Evolutionary conservation across 1,284 basidiomycete genomes (phyloP).

Genomic region (Tylopilus sp.): DNA sequence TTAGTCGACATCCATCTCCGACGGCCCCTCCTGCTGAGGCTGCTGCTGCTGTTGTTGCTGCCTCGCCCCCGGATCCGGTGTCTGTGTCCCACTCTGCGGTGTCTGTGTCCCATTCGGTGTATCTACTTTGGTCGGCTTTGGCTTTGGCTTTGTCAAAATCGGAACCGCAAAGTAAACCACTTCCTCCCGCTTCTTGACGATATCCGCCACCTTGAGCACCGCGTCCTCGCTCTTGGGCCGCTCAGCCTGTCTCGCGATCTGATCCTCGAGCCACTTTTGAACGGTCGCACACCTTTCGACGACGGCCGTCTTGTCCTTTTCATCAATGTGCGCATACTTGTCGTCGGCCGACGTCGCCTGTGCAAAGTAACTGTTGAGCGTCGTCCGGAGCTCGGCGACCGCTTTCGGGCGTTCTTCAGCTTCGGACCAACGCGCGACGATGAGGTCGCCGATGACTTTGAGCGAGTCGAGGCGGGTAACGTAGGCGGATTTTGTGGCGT

Average conservation of each 20-base stretch:
- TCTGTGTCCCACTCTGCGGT: slow-evolving; percentile 57
- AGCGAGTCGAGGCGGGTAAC: slow-evolving; percentile 74
- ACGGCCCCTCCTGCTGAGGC: slow-evolving; percentile 45
- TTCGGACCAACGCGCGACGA: slow-evolving; percentile 79
- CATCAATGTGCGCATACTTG: slow-evolving; percentile 82
- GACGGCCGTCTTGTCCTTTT: slow-evolving; percentile 80
- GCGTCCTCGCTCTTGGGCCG: slow-evolving; percentile 83
- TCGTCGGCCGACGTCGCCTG: slow-evolving; percentile 82
- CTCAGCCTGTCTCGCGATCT: slow-evolving; percentile 81
- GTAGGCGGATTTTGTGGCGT: slow-evolving; percentile 89
- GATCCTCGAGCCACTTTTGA: slow-evolving; percentile 93
- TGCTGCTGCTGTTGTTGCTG: slow-evolving; percentile 33
- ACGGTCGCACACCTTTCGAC: slow-evolving; percentile 78
- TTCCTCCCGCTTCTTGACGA: slow-evolving; percentile 86
- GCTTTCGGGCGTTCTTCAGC: slow-evolving; percentile 73
- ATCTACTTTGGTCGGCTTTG: slow-evolving; percentile 65
- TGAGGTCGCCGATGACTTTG: slow-evolving; percentile 80
- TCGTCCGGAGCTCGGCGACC: slow-evolving; percentile 75
- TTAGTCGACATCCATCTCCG: slow-evolving; percentile 84
- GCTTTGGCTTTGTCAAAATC: slow-evolving; percentile 86
- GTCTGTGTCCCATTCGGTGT: slow-evolving; percentile 51
- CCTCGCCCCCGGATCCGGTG: slow-evolving; percentile 45
- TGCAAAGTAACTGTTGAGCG: slow-evolving; percentile 77
- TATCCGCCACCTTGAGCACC: slow-evolving; percentile 74
- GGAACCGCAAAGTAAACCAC: slow-evolving; percentile 80